Base-by-base conservation (phyloP, 371 early-diverging fungal species). In the Mortierella sp. region DNA sequence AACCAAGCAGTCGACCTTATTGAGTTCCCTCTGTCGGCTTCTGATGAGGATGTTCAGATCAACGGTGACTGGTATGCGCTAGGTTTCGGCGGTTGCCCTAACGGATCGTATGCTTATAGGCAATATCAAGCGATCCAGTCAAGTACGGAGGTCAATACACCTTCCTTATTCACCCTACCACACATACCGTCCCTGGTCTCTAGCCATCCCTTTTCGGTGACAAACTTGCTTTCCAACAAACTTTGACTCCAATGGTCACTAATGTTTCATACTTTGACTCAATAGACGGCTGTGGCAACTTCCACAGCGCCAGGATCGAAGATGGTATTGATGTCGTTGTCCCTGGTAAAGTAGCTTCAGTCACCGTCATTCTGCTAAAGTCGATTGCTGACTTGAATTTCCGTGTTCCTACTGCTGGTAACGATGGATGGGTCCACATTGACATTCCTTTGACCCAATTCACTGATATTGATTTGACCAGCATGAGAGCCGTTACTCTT, bases 1-100 rank as follows among this genome's bases (percentile, higher is more conserved):
- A 68, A 68, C 60, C 70, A 75, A 32, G 60, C 32, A 26, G 69
- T 75, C 18, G 69, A 68, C 51, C 37, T 75, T 54, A 20, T 75
- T n/a, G 52, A 52, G 52, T 52, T 52, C 52, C 52, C 52, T 18
- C 9, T 52, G 52, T 52, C 52, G 0, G 52, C 52, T n/a, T 52
- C 52, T 52, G 52, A 52, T 52, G 52, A 52, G 10, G 52, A 52
- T 24, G 52, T 20, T 52, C 18, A 22, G 18, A 52, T 52, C 9
- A 52, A 52, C n/a, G 52, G 52, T 20, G 52, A 52, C 4, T 52
- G 20, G 22, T 20, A n/a, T 22, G 52, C 52, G 1, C 52, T n/a
- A 1, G 52, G 52, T 52, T 12, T n/a, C 9, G 24, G 24, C 9
- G 24, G 24, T 5, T 52, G n/a, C 52, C 18, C 20, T 10, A n/a